These are phyloP conservation scores for Pichia sp. DNA, from an alignment of 1,139 yeast genomes.

Conservation along the genomic window DNA sequence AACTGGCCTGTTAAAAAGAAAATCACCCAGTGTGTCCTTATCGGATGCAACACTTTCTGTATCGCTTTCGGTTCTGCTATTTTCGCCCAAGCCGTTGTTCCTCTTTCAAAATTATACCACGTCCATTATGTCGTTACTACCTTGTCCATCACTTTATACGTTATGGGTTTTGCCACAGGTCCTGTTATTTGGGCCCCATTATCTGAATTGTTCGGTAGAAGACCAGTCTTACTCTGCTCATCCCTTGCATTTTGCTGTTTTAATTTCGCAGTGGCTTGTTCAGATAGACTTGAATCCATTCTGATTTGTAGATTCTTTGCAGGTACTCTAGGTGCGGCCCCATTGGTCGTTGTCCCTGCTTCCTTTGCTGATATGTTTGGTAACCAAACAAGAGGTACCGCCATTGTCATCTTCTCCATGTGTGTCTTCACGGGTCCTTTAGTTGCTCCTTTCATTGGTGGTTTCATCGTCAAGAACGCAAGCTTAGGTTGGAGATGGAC, in stretches of 20 bases:
- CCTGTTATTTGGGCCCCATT: conserved; percentile 82
- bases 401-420: no score
- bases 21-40: conserved; percentile 37
- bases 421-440: no score
- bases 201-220: conserved; percentile 74
- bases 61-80: conserved; percentile 65
- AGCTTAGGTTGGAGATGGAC: no score
- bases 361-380: no score
- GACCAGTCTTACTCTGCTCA: conserved; percentile 52
- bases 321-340: no score
- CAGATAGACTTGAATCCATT: no score
- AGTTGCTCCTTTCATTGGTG: no score
- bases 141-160: conserved; percentile 69
- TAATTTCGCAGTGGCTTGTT: conserved; percentile 70
- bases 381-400: no score
- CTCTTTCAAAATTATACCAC: conserved; percentile 43
- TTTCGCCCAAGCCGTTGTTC: conserved; percentile 51
- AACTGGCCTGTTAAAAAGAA: conserved; percentile 52
- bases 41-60: conserved; percentile 44
- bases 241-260: conserved; percentile 57
- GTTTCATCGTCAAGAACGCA: no score
- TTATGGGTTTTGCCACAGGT: conserved; percentile 80
- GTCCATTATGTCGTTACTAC: conserved; percentile 57
- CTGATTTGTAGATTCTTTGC: no score
- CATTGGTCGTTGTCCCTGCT: no score